Conservation (phyloP, 306 rosid genomes). For the Dalbergia cochinchinensis region DNA sequence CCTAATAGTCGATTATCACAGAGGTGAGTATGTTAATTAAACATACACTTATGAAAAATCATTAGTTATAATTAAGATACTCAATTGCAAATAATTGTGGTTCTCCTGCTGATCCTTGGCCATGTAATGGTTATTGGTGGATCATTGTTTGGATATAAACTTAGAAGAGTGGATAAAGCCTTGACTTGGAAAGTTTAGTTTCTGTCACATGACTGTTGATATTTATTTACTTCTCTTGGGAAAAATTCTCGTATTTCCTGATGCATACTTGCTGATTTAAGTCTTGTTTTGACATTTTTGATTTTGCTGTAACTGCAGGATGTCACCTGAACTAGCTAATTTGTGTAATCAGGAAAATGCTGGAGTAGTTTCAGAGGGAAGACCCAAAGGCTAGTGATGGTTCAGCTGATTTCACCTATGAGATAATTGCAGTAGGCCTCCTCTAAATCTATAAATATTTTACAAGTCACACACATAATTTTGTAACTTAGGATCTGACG, state of each 20-base stretch:
- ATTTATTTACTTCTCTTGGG: neutral
- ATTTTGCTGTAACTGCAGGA: conserved; percentile 61
- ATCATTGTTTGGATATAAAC: neutral
- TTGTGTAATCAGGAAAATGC: conserved; percentile 68
- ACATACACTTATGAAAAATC: conserved; percentile 15
- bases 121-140: neutral
- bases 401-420: conserved; percentile 60
- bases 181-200: neutral
- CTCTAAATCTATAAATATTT: neutral
- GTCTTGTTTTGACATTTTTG: conserved; percentile 39
- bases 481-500: neutral
- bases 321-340: conserved; percentile 75
- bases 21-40: conserved; percentile 61
- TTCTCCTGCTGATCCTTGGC: neutral
- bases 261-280: conserved; percentile 14
- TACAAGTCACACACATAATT: neutral
- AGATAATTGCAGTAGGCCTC: conserved; percentile 59
- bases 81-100: too few relatives aligned
- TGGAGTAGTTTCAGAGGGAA: conserved; percentile 67
- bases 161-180: neutral
- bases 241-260: neutral
- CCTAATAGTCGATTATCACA: conserved; percentile 68
- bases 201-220: neutral
- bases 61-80: neutral
- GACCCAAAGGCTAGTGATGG: conserved; percentile 59